phyloP scores from a whole-genome alignment of 768 basidiomycete genomes.

The Xerocomus spinulosus region DNA sequence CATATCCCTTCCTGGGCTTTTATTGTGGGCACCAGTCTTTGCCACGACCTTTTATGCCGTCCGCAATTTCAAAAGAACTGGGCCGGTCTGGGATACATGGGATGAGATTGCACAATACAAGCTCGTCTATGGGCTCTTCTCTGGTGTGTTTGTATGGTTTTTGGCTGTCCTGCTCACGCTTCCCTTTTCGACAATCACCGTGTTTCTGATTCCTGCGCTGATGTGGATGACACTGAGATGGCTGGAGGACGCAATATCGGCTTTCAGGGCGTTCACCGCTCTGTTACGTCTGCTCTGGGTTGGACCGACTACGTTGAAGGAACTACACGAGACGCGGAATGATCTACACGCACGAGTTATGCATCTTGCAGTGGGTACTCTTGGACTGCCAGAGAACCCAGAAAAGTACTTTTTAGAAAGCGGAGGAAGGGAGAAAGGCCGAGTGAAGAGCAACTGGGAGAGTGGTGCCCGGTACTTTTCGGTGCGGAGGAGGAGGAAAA shows the following conservation, averaged over 20 bases:
- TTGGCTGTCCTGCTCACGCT: conserved; percentile 52
- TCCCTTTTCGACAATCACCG: conserved; percentile 54
- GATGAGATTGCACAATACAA: conserved; percentile 91
- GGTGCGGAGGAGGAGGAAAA: conserved; percentile 68
- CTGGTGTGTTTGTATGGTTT: conserved; percentile 67
- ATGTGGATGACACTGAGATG: conserved; percentile 93
- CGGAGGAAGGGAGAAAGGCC: conserved; percentile 68
- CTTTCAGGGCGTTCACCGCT: conserved; percentile 68
- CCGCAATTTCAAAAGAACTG: conserved; percentile 72
- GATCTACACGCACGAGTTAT: conserved; percentile 63
- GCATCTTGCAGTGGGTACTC: conserved; percentile 51
- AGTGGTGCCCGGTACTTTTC: conserved; percentile 75
- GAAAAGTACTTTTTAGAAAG: conserved; percentile 57
- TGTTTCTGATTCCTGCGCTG: conserved; percentile 57
- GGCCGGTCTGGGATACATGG: conserved; percentile 81
- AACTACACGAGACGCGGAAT: conserved; percentile 49
- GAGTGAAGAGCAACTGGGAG: conserved; percentile 62
- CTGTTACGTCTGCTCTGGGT: conserved; percentile 60
- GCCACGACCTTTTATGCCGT: conserved; percentile 64
- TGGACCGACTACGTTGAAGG: conserved; percentile 51
- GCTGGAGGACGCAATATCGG: conserved; percentile 79
- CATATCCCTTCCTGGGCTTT: conserved; percentile 69
- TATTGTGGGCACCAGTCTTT: conserved; percentile 83
- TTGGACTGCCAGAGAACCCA: conserved; percentile 66
- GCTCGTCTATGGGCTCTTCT: conserved; percentile 74